A percentile compares a stretch with the other conserved stretches of the same genome.
These are phyloP conservation scores for Thraustochytrium striatum DNA, from an alignment of 352 stramenopile genomes.

Conservation along the genomic window DNA sequence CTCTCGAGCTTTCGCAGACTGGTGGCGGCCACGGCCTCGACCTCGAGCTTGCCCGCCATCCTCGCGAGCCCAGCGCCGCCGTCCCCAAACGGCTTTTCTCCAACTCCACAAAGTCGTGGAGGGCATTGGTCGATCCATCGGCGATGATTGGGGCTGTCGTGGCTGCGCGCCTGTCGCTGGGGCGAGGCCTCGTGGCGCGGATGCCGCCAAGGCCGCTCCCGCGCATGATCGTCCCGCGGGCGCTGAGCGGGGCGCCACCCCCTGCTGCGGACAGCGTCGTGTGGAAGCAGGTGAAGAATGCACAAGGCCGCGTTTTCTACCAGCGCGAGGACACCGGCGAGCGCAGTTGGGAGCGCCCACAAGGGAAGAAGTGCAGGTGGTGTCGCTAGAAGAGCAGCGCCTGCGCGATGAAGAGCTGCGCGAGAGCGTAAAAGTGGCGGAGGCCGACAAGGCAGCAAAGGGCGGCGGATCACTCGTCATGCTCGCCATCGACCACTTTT, in stretches of 20 bases:
- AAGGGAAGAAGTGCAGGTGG: background rate
- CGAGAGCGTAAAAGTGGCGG: background rate
- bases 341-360: constrained; percentile 21
- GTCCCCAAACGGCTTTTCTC: no score
- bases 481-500: constrained; percentile 33
- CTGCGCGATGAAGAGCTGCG: background rate
- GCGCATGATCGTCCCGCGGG: background rate
- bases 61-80: background rate
- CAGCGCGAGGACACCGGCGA: background rate
- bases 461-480: background rate
- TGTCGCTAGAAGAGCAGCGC: background rate
- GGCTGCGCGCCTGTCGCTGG: no score
- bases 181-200: background rate
- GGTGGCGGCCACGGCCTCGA: constrained; percentile 29
- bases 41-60: background rate
- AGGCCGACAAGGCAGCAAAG: background rate
- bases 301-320: constrained; percentile 10
- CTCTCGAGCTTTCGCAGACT: constrained; percentile 25
- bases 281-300: constrained; percentile 15
- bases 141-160: background rate
- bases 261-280: background rate
- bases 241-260: background rate
- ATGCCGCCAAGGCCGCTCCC: background rate
- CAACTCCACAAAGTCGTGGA: no score
- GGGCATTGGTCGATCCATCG: background rate